Conservation (phyloP, 1,284 basidiomycete genomes). For the Anthracocystis setariae region DNA sequence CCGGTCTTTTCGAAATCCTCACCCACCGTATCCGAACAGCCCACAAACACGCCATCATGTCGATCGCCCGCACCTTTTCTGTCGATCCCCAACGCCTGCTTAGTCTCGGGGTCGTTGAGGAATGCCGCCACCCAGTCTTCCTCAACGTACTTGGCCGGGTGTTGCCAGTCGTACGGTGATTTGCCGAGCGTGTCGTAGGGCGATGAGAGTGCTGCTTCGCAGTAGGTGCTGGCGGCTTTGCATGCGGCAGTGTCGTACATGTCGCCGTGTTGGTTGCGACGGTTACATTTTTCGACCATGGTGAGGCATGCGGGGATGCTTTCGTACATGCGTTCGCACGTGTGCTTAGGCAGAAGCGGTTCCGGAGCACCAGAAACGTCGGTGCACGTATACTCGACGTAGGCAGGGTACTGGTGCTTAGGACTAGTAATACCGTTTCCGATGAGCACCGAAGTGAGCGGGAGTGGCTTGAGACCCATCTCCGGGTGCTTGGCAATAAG, state of each 20-base stretch:
- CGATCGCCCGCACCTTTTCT: conserved; percentile 55
- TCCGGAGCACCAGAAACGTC: conserved; percentile 44
- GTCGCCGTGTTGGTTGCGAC: conserved; percentile 28
- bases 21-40: conserved; percentile 63
- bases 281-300: conserved; percentile 63
- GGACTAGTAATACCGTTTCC: conserved; percentile 67
- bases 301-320: conserved; percentile 52
- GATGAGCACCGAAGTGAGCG: conserved; percentile 59
- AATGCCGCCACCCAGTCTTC: conserved; percentile 61
- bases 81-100: conserved; percentile 58
- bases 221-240: conserved; percentile 53
- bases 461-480: conserved; percentile 55
- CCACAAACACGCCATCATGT: conserved; percentile 62
- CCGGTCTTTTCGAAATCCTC: conserved; percentile 61
- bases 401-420: conserved; percentile 60
- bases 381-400: conserved; percentile 63
- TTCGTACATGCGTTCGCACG: conserved; percentile 54
- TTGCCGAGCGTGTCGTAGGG: conserved; percentile 56
- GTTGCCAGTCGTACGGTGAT: conserved; percentile 62
- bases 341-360: conserved; percentile 50
- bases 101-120: conserved; percentile 55
- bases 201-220: conserved; percentile 50
- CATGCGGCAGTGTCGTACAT: conserved; percentile 56
- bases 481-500: conserved; percentile 53
- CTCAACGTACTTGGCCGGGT: conserved; percentile 57